Evolutionary conservation across 768 basidiomycete genomes (phyloP), one percentile per base, ranked within the genome.

Genomic region (Boletus tomentosulus): DNA sequence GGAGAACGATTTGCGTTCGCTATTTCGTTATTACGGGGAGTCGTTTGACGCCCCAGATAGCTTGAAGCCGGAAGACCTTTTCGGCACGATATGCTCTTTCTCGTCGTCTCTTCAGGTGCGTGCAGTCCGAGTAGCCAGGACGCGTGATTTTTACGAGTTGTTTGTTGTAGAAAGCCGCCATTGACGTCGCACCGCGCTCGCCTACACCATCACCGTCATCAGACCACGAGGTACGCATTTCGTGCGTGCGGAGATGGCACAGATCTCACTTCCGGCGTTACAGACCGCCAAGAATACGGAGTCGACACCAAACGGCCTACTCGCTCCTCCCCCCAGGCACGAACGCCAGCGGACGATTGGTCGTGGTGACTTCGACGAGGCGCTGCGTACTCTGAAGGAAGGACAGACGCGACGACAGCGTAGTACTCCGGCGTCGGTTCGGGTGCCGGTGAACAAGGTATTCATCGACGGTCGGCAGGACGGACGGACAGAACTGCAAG

Each of bases 31-130:
- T 72, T 96, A 86, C 63, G 92, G 92, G 6, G 92, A 96, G 66
- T 76, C 77, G 50, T 79, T 83, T 2, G 80, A 84, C 48, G 73
- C 80, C 0, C 74, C 81, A 0, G 83, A 90, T 15, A 75, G 83
- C 1, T 77, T 79, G 3, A 91, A 86, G 62, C 81, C 88, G 0
- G 94, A 95, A 66, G 87, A 89, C 57, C 84, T 97, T 64, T 95
- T 97, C 61, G 80, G 78, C 0, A 70, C 85, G 51, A 78, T 93
- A 44, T 74, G 81, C n/a, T 80, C 84, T 0, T 92, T 93, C 69
- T 87, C 86, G 1, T 81, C 82, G 0, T 82, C 82, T 1, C 74
- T 94, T 19, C 84, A 85, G 80, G 87, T 85, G 56, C 49, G 73
- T 62, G 10, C 2, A 15, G 13, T 30, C 4, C 10, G 41, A 19